Evolutionary conservation across 202 grass and related monocot species (phyloP), one percentile per base, ranked within the genome.

Genomic region (Cymbopogon flexuosus): DNA sequence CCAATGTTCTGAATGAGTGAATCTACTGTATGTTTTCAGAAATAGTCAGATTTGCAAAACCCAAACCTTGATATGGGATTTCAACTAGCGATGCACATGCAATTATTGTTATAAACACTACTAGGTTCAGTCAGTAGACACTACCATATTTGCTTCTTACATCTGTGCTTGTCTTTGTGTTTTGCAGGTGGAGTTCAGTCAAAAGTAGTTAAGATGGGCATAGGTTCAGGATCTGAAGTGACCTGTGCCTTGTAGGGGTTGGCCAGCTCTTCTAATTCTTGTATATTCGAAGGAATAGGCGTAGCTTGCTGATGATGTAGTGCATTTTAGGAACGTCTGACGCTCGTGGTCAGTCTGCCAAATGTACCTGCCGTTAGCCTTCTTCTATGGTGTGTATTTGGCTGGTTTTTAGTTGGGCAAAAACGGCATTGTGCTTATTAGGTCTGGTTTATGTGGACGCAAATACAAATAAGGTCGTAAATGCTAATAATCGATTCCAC

Each of bases 171-270:
- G 34, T 37, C 18, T 24, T 35, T 77, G 3, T 85, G 30, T 74
- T 74, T 68, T 41, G 37, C 88, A 89, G 87, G 61, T 86, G 61
- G 87, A 89, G 74, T 89, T 83, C 79, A 45, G 83, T 89, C 39
- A 65, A 54, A 69, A 81, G 8, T 70, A 68, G 73, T 22, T 82
- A 40, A 67, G 73, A 39, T 30, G 33, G 19, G 40, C 58, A 62
- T 27, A 42, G 2, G 73, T 23, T 64, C 16, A 66, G 59, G 65
- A 72, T 68, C 15, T 77, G 82, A 85, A 84, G 66, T 60, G 65
- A 23, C n/a, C 60, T 76, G 6, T 69, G 78, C 51, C 51, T 19
- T 56, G 18, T 56, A 66, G 66, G 60, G 13, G 9, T 62, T 56
- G 16, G 39, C 30, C 69, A 59, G 84, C 23, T 75, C 77, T 65